These are phyloP conservation scores for Tetrapisispora nanseiensis DNA, from an alignment of 805 yeast genomes.

Conservation along the genomic window DNA sequence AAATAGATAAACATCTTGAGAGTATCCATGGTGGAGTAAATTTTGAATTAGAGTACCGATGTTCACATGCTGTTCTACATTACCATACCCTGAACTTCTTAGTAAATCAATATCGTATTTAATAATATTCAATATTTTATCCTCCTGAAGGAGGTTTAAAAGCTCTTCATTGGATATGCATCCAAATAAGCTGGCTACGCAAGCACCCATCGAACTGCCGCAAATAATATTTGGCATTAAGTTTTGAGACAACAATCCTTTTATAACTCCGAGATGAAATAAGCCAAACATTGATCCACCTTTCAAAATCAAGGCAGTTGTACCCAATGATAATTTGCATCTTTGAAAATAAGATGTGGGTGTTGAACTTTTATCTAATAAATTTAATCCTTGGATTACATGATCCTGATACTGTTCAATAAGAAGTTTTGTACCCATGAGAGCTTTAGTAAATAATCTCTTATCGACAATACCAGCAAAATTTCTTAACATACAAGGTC, in stretches of 20 bases:
- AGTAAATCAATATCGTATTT: conserved; percentile 49
- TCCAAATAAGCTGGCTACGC: conserved; percentile 80
- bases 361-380: conserved; percentile 45
- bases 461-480: conserved; percentile 85
- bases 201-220: conserved; percentile 91
- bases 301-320: conserved; percentile 82
- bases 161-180: conserved; percentile 61
- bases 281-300: conserved; percentile 94
- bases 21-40: conserved; percentile 68
- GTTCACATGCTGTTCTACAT: conserved; percentile 28
- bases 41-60: conserved; percentile 64
- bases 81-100: conserved; percentile 39
- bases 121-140: conserved; percentile 33
- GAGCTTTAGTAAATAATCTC: conserved; percentile 67
- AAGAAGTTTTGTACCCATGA: conserved; percentile 78
- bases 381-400: conserved; percentile 60
- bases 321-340: conserved; percentile 77
- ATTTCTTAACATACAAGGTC: conserved; percentile 61
- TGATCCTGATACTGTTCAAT: conserved; percentile 64
- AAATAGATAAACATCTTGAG: conserved; percentile 75
- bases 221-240: conserved; percentile 77
- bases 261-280: conserved; percentile 88
- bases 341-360: conserved; percentile 71
- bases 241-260: conserved; percentile 65
- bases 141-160: conserved; percentile 34